These are phyloP conservation scores for Phoma sp. DNA, from an alignment of 2,329 filamentous ascomycete species.

Conservation along the genomic window DNA sequence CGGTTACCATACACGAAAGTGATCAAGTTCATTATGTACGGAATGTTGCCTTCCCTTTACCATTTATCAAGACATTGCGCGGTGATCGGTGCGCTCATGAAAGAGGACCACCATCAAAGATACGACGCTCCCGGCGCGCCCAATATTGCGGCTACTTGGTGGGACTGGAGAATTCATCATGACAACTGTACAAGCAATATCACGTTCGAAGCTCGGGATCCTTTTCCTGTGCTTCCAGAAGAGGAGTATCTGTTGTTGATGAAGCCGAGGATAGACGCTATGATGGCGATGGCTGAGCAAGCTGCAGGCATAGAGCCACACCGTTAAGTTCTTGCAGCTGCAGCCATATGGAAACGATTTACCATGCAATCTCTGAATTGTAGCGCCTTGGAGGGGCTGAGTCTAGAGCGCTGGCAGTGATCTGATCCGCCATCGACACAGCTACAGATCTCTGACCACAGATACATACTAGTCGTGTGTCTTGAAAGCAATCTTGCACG, in stretches of 20 bases:
- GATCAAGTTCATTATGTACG: slow-evolving; percentile 45
- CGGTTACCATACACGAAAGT: slow-evolving; percentile 40
- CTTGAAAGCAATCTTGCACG: no score
- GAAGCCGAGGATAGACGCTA: slow-evolving; percentile 44
- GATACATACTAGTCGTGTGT: no score
- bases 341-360: no score
- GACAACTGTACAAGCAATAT: slow-evolving; percentile 30
- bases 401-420: no score
- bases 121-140: slow-evolving; percentile 42
- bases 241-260: slow-evolving; percentile 47
- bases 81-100: slow-evolving; percentile 48
- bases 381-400: neutral
- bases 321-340: no score
- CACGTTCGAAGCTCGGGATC: slow-evolving; percentile 34
- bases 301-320: neutral
- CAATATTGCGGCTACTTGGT: slow-evolving; percentile 46
- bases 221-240: slow-evolving; percentile 41
- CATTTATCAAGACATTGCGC: slow-evolving; percentile 27
- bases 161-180: slow-evolving; percentile 46
- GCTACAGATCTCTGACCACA: no score
- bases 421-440: no score
- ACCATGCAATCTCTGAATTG: no score
- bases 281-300: slow-evolving; percentile 27
- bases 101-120: slow-evolving; percentile 49
- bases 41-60: neutral